Percentiles rank a stretch among this genome's conserved stretches.
phyloP scores from a whole-genome alignment of 805 yeast species.

The Blastobotrys americana region DNA sequence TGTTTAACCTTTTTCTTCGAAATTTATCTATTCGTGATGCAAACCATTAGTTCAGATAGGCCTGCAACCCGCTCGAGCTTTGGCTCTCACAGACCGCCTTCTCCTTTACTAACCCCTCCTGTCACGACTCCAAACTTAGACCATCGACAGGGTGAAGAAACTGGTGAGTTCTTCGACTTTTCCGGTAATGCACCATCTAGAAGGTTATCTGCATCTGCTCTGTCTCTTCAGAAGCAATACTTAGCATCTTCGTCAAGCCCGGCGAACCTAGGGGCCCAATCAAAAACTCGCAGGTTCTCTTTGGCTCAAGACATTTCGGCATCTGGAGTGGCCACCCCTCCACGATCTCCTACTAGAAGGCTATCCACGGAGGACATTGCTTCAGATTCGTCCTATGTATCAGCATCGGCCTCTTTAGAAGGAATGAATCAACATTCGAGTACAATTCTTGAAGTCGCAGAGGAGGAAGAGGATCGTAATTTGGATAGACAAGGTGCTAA shows the following conservation, averaged over 20 bases:
- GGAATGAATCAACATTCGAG: too few relatives aligned
- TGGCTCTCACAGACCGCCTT: background rate
- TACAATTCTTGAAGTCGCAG: background rate
- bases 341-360: conserved; percentile 7
- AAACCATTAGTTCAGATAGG: too few relatives aligned
- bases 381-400: background rate
- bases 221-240: conserved; percentile 4
- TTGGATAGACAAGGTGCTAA: background rate
- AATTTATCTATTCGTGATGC: too few relatives aligned
- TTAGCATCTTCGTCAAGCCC: background rate
- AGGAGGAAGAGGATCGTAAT: background rate
- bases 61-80: too few relatives aligned
- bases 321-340: conserved; percentile 5
- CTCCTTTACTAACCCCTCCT: background rate
- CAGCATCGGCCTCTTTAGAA: background rate
- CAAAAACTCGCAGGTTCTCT: background rate
- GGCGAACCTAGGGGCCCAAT: background rate
- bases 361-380: background rate
- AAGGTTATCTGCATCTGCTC: conserved; percentile 2
- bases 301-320: background rate
- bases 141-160: background rate
- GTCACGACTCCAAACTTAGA: background rate
- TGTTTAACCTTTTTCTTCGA: too few relatives aligned
- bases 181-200: conserved; percentile 8
- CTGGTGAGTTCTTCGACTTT: conserved; percentile 9